These are phyloP conservation scores for Phytomonas francai DNA, from an alignment of 208 protist genomes.

Conservation along the genomic window DNA sequence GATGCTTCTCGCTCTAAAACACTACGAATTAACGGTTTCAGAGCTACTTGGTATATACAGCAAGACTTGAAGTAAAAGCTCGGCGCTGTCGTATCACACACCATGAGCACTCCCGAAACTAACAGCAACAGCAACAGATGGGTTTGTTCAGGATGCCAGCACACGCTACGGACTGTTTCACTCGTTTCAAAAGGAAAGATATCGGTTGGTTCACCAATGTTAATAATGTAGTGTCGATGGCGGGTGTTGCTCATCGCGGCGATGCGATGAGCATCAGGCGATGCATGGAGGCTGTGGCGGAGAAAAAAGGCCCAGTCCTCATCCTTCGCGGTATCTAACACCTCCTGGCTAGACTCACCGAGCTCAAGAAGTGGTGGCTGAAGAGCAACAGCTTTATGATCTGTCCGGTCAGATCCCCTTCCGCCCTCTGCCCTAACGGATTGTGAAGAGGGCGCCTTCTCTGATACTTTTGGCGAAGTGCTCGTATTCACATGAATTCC, in stretches of 20 bases:
- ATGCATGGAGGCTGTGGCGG: conserved; percentile 48
- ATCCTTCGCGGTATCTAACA: not conserved
- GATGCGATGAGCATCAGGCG: conserved; percentile 37
- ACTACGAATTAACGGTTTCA: not conserved
- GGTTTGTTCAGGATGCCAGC: conserved; percentile 42
- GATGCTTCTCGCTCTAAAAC: not conserved
- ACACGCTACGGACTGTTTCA: conserved; percentile 40
- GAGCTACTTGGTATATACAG: not conserved
- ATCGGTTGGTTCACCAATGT: conserved; percentile 27
- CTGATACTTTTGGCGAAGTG: not conserved
- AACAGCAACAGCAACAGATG: conserved; percentile 50
- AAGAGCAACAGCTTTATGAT: not conserved
- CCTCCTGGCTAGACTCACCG: not conserved
- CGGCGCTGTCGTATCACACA: conserved; percentile 21
- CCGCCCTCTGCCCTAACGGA: not conserved
- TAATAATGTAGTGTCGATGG: conserved; percentile 54
- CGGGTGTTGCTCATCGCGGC: conserved; percentile 46
- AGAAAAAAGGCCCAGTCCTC: not conserved
- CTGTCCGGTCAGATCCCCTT: not conserved
- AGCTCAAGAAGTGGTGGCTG: not conserved
- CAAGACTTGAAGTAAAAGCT: not conserved
- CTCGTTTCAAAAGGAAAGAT: conserved; percentile 53
- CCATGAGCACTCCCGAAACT: conserved; percentile 26
- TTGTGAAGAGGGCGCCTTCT: not conserved
- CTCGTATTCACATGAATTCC: not conserved